Conservation (phyloP, 2,329 filamentous ascomycete genomes). For the Colletotrichum tropicale region DNA sequence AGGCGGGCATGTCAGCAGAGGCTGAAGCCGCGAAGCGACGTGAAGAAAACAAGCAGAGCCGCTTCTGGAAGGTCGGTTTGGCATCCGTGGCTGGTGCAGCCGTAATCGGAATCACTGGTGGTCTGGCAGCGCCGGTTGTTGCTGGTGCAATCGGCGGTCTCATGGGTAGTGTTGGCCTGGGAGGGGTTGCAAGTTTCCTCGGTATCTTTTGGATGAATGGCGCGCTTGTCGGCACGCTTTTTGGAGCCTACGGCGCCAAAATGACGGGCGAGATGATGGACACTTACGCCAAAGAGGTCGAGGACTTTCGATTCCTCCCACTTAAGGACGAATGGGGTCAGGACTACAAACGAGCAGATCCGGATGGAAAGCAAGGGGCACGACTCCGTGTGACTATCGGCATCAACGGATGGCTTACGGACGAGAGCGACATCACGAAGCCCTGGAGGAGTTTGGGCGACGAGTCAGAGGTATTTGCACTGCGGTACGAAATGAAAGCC, state of each 20-base stretch:
- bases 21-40: constrained; percentile 76
- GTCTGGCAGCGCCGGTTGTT: constrained; percentile 86
- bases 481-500: constrained; percentile 82
- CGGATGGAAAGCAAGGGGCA: constrained; percentile 36
- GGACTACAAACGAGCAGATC: constrained; percentile 26
- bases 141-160: constrained; percentile 85
- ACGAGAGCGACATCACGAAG: constrained; percentile 74
- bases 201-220: constrained; percentile 87
- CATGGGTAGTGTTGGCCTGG: constrained; percentile 84
- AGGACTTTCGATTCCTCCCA: constrained; percentile 82
- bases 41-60: constrained; percentile 70
- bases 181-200: constrained; percentile 84
- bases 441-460: constrained; percentile 80
- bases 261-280: constrained; percentile 85
- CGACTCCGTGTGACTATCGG: constrained; percentile 82
- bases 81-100: constrained; percentile 88
- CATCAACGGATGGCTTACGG: constrained; percentile 84
- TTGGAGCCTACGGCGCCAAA: constrained; percentile 86
- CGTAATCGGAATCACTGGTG: constrained; percentile 89
- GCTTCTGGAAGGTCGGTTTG: constrained; percentile 90
- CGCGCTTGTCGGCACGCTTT: constrained; percentile 83
- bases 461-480: constrained; percentile 80
- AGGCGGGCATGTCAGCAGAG: constrained; percentile 68
- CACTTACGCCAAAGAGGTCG: constrained; percentile 83
- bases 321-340: constrained; percentile 56